Base-by-base conservation (phyloP, 2,329 filamentous ascomycete genomes). In the Claviceps sp. region DNA sequence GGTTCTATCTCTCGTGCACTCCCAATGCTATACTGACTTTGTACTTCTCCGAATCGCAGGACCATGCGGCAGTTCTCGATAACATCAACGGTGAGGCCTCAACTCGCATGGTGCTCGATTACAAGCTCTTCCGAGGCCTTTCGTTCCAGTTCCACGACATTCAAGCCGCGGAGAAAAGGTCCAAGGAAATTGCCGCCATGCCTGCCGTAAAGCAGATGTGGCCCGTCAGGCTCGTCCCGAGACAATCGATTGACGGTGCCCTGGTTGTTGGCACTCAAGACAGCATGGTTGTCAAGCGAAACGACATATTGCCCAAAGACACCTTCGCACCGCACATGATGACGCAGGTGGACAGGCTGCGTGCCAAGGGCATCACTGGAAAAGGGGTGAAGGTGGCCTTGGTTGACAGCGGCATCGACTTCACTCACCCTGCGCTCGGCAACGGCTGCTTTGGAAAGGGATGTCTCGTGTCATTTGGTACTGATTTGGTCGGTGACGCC, bases 371-470 rank as follows among this genome's bases (percentile, higher is more conserved):
- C 0, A 56, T 72, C 52, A 72, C 68, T 0, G 77, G 77, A 41
- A 70, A 71, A 56, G 77, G 75, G 24, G 65, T 79, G 62, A 76
- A 73, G 55, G 63, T 80, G 60, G 77, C 66, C 40, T 63, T 80
- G 8, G 67, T 80, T 20, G 77, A 79, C 58, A 75, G 70, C 22
- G 76, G 77, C 58, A 66, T 82, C 46, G 80, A 85, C 61, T 84
- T 83, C 59, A 73, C 66, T 0, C 81, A 84, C 58, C 76, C 79
- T 2, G 77, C 78, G 22, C 72, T 85, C 0, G 82, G 82, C 14
- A 24, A 38, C 30, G 30, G 30, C 5, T 70, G 72, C 49, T 75
- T 74, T 54, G 74, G 74, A 3, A 22, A 47, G 24, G 72, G 71
- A 0, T 74, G 65, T 55, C 64, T 74, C 13, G 68, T 77, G 8